A percentile compares a stretch with the other conserved stretches of the same genome.
These are phyloP conservation scores for Phytophthora meadii DNA, from an alignment of 352 stramenopile genomes.

Conservation along the genomic window DNA sequence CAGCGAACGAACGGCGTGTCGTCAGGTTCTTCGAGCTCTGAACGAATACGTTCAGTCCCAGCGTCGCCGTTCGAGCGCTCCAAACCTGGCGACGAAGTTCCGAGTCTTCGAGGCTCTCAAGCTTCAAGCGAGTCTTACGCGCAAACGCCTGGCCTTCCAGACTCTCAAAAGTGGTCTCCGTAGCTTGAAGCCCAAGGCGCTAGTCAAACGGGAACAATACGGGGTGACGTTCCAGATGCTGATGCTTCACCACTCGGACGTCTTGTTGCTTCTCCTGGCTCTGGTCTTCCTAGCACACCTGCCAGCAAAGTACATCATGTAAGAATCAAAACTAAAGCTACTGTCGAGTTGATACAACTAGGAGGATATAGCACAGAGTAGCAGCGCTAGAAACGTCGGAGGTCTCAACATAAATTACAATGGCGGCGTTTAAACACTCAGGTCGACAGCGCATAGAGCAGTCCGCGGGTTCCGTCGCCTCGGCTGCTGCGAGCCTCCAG, in stretches of 20 bases:
- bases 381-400: constrained; percentile 13
- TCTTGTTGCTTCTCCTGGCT: constrained; percentile 32
- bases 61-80: constrained; percentile 15
- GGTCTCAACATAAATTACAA: constrained; percentile 58
- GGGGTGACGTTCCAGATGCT: constrained; percentile 6
- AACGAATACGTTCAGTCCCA: constrained; percentile 18
- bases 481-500: constrained; percentile 13
- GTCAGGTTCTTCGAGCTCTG: constrained; percentile 32
- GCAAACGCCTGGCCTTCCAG: constrained; percentile 58
- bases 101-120: constrained; percentile 59
- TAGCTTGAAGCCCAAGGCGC: background rate
- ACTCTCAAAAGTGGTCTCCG: constrained; percentile 37
- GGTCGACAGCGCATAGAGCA: constrained; percentile 26
- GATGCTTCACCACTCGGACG: constrained; percentile 23
- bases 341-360: background rate
- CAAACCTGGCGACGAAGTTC: constrained; percentile 40
- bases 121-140: constrained; percentile 36
- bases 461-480: constrained; percentile 21
- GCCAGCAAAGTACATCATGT: constrained; percentile 34
- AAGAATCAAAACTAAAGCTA: background rate
- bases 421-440: constrained; percentile 40
- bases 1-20: constrained; percentile 30
- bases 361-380: constrained; percentile 6
- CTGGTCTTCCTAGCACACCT: constrained; percentile 34
- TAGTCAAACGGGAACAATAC: background rate